phyloP scores from a whole-genome alignment of 1,284 basidiomycete genomes.

The Cryptococcus maquisensis region DNA sequence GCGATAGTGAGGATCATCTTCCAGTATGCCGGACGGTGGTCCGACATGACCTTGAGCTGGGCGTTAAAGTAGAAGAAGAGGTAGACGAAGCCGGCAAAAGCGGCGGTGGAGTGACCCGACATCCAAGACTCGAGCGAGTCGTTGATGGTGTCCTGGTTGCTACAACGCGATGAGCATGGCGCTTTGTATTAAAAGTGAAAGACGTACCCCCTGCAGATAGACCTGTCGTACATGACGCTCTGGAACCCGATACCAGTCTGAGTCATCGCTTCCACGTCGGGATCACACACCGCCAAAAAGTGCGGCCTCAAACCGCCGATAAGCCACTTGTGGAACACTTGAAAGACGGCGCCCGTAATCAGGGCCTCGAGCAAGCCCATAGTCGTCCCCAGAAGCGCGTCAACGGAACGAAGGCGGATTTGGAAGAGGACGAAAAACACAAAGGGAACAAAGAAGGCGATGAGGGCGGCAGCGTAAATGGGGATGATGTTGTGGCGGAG shows the following conservation, averaged over 20 bases:
- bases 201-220: constrained; percentile 54
- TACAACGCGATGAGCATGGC: neutral
- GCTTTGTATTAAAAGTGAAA: neutral
- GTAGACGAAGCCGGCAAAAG: constrained; percentile 45
- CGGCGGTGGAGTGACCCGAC: constrained; percentile 40
- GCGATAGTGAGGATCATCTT: constrained; percentile 59
- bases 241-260: constrained; percentile 53
- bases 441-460: constrained; percentile 57
- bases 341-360: constrained; percentile 44
- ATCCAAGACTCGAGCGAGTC: constrained; percentile 54
- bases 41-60: constrained; percentile 58
- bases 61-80: constrained; percentile 59
- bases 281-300: constrained; percentile 53
- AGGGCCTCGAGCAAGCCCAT: constrained; percentile 56
- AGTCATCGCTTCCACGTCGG: constrained; percentile 46
- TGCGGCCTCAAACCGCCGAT: constrained; percentile 46
- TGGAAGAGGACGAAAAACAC: constrained; percentile 53
- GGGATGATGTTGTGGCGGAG: constrained; percentile 56
- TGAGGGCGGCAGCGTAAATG: constrained; percentile 55
- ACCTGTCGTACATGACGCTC: constrained; percentile 54
- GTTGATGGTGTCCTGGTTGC: constrained; percentile 54
- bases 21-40: constrained; percentile 55
- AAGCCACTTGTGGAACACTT: constrained; percentile 59
- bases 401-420: constrained; percentile 51
- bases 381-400: constrained; percentile 54